Percentiles rank a stretch among this genome's conserved stretches.
Evolutionary conservation across 1,139 yeast genomes (phyloP).

Genomic region (Debaryomyces coudertii): DNA sequence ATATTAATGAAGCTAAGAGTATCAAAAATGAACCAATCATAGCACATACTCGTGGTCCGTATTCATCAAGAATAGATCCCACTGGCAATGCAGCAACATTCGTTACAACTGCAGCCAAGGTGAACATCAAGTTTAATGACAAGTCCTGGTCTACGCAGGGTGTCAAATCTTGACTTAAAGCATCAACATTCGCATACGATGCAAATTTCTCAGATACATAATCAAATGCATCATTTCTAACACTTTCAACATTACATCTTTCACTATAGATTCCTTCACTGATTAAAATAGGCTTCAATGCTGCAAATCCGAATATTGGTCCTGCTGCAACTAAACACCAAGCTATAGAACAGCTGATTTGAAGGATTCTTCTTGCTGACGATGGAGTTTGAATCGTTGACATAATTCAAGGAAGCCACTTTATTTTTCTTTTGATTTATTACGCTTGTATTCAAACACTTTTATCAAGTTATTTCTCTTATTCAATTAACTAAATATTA

Average conservation of each 20-base stretch:
- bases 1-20: slow-evolving; percentile 52
- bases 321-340: slow-evolving; percentile 96
- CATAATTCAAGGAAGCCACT: slow-evolving; percentile 6
- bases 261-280: slow-evolving; percentile 75
- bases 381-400: slow-evolving; percentile 19
- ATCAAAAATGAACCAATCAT: slow-evolving; percentile 68
- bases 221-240: slow-evolving; percentile 13
- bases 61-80: slow-evolving; percentile 73
- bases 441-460: not conserved
- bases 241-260: slow-evolving; percentile 42
- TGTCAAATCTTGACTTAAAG: not conserved
- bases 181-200: not conserved
- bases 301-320: slow-evolving; percentile 93
- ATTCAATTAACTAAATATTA: too few species aligned
- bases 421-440: not conserved
- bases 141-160: slow-evolving; percentile 77
- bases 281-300: slow-evolving; percentile 79
- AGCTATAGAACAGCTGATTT: slow-evolving; percentile 61
- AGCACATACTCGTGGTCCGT: slow-evolving; percentile 82
- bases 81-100: slow-evolving; percentile 81
- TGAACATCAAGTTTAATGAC: slow-evolving; percentile 78
- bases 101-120: slow-evolving; percentile 86
- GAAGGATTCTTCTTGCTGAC: slow-evolving; percentile 26
- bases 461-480: not conserved
- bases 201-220: slow-evolving; percentile 18